Evolutionary conservation across 148 eudicot genomes (phyloP).

Genomic region (Rhododendron williamsianum): DNA sequence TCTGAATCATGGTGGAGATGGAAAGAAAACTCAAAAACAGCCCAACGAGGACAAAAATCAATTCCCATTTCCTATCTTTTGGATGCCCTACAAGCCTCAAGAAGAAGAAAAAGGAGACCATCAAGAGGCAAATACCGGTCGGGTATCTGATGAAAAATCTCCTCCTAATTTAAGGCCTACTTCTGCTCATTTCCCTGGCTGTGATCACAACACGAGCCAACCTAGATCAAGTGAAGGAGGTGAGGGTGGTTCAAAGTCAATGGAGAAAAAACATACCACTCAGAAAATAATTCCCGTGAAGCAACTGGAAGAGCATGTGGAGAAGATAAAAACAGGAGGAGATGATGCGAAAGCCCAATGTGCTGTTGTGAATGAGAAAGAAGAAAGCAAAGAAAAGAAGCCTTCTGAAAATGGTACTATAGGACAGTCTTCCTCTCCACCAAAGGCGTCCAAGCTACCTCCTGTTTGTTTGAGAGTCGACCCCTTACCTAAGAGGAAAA

Average conservation of each 20-base stretch:
- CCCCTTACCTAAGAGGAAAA: conserved; percentile 55
- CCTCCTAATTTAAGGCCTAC: background rate
- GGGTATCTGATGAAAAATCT: conserved; percentile 1
- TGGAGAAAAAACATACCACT: conserved; percentile 12
- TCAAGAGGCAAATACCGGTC: conserved; percentile 2
- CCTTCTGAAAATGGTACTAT: conserved; percentile 15
- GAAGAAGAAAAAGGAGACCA: conserved; percentile 13
- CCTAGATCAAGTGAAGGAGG: background rate
- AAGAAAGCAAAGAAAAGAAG: conserved; percentile 15
- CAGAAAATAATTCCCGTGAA: conserved; percentile 44
- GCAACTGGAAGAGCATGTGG: conserved; percentile 31
- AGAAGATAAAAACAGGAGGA: conserved; percentile 11
- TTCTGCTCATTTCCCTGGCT: background rate
- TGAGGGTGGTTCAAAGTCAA: conserved; percentile 5
- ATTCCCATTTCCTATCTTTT: conserved; percentile 42
- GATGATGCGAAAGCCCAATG: conserved; percentile 11
- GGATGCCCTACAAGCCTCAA: conserved; percentile 45
- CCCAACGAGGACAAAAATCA: conserved; percentile 19
- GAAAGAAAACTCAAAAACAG: conserved; percentile 13
- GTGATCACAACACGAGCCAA: conserved; percentile 13
- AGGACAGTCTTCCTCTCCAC: conserved; percentile 25
- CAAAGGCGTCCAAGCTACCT: conserved; percentile 51
- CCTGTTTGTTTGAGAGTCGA: conserved; percentile 74
- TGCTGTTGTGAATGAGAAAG: conserved; percentile 8
- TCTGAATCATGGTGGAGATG: conserved; percentile 29